These are phyloP conservation scores for Cryptosporidium andersoni DNA, from an alignment of 169 alveolate species.

Conservation along the genomic window DNA sequence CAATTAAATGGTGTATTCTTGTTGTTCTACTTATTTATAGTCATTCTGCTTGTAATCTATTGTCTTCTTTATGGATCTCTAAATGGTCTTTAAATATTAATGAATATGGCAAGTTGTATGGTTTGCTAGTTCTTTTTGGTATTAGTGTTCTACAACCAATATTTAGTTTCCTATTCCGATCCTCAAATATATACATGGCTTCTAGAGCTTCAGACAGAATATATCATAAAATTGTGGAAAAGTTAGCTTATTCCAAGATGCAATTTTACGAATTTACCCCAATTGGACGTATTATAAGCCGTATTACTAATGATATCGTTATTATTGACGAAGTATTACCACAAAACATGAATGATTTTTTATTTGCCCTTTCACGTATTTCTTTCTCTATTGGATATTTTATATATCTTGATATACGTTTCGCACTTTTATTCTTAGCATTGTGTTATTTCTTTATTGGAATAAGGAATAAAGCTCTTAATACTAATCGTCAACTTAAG, in stretches of 20 bases:
- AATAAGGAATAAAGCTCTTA: conserved; percentile 28
- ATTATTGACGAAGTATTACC: conserved; percentile 70
- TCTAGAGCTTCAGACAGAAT: conserved; percentile 14
- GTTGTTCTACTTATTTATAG: conserved; percentile 1
- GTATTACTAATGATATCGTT: conserved; percentile 72
- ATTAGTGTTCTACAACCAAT: conserved; percentile 48
- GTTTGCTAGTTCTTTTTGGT: conserved; percentile 9
- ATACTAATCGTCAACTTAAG: conserved; percentile 47
- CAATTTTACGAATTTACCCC: conserved; percentile 71
- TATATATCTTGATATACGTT: conserved; percentile 38
- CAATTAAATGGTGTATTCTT: conserved; percentile 1
- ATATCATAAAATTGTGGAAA: conserved; percentile 48
- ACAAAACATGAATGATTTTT: conserved; percentile 40
- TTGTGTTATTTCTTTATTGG: conserved; percentile 9
- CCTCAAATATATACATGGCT: conserved; percentile 17
- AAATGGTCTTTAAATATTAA: conserved; percentile 34
- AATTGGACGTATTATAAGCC: conserved; percentile 68
- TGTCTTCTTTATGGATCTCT: conserved; percentile 48
- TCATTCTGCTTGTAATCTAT: conserved; percentile 12
- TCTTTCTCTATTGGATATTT: conserved; percentile 59
- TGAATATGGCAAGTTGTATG: conserved; percentile 3
- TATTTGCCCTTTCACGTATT: conserved; percentile 19
- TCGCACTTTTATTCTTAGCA: conserved; percentile 16
- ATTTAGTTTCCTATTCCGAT: conserved; percentile 18
- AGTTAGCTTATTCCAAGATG: conserved; percentile 41